A percentile compares a stretch with the other conserved stretches of the same genome.
These are phyloP conservation scores for Trichomonas tenax DNA, from an alignment of 208 protist species.

Conservation along the genomic window DNA sequence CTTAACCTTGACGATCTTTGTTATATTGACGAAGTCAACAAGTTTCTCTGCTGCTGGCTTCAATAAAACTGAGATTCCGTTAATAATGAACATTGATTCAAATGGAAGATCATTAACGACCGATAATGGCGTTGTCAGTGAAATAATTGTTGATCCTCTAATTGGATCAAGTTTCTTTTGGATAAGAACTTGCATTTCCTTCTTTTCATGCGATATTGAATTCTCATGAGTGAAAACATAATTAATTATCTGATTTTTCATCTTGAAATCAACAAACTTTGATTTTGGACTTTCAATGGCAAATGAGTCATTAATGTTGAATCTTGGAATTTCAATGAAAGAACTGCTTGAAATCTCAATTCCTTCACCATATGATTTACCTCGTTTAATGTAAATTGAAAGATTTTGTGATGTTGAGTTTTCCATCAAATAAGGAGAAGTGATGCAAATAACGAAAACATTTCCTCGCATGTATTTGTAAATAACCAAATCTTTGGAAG, in stretches of 20 bases:
- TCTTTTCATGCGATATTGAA: background rate
- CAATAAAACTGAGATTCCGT: background rate
- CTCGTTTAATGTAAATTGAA: background rate
- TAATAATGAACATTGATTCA: background rate
- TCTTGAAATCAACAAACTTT: background rate
- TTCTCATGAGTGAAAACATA: background rate
- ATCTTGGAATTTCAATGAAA: background rate
- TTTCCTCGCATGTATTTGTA: background rate
- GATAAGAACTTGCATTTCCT: background rate
- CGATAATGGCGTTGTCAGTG: background rate
- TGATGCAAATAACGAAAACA: background rate
- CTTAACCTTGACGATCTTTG: background rate
- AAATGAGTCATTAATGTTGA: background rate
- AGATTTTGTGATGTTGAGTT: background rate
- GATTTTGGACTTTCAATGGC: background rate
- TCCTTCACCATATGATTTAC: background rate
- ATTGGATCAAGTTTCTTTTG: background rate
- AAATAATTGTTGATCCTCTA: background rate
- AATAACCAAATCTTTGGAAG: background rate
- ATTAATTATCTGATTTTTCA: background rate
- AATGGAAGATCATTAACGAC: background rate
- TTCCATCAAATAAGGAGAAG: background rate
- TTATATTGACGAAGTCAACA: background rate
- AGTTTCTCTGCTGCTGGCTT: background rate
- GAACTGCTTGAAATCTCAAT: background rate